A percentile compares a stretch with the other conserved stretches of the same genome.
These are phyloP conservation scores for Hevea brasiliensis DNA, from an alignment of 345 rosid genomes.

Conservation along the genomic window DNA sequence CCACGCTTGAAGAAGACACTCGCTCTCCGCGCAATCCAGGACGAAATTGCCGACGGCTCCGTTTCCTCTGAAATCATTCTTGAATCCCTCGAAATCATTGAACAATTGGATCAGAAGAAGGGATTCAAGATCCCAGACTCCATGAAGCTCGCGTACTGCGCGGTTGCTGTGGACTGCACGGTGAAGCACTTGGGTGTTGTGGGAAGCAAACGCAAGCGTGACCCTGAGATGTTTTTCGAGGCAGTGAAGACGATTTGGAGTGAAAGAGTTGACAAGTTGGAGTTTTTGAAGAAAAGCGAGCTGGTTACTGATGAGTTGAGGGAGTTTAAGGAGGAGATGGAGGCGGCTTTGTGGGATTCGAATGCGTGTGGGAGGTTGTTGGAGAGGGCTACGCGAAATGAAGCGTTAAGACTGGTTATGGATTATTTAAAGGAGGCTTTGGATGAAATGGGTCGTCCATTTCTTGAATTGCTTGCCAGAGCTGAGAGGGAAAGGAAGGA, in stretches of 20 bases:
- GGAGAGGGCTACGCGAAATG: conserved; percentile 37
- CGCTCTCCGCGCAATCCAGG: conserved; percentile 40
- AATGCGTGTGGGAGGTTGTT: conserved; percentile 29
- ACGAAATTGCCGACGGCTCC: conserved; percentile 31
- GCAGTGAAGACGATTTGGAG: conserved; percentile 60
- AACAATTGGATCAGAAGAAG: conserved; percentile 36
- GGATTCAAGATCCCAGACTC: conserved; percentile 35
- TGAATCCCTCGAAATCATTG: conserved; percentile 42
- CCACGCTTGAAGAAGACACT: conserved; percentile 39
- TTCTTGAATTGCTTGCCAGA: conserved; percentile 35
- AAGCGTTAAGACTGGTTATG: conserved; percentile 40
- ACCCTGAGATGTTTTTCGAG: conserved; percentile 26
- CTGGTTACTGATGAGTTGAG: conserved; percentile 44
- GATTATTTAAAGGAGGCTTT: conserved; percentile 47
- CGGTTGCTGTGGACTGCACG: conserved; percentile 61
- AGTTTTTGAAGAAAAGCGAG: conserved; percentile 31
- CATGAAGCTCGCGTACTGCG: conserved; percentile 52
- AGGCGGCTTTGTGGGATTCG: conserved; percentile 46
- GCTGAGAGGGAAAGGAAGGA: conserved; percentile 18
- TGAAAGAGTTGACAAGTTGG: conserved; percentile 21
- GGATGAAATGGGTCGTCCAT: conserved; percentile 36
- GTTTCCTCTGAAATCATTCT: conserved; percentile 45
- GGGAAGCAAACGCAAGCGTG: conserved; percentile 22
- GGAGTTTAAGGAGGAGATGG: conserved; percentile 36
- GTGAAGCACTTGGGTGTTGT: conserved; percentile 35